These are phyloP conservation scores for Scutellaria barbata DNA, from an alignment of 257 asterid species.

Conservation along the genomic window DNA sequence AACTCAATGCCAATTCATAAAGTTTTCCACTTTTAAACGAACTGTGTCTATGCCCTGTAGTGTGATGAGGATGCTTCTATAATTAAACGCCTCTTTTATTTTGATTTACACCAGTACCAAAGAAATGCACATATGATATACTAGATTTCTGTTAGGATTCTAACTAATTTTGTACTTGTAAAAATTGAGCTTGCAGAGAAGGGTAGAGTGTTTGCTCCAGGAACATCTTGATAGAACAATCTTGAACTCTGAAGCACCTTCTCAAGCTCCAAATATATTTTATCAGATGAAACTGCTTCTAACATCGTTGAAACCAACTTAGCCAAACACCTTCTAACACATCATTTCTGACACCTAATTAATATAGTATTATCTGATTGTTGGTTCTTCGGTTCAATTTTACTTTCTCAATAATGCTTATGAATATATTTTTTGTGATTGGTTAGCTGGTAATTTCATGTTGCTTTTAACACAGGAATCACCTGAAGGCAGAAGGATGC, in stretches of 20 bases:
- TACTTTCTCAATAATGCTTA: neutral
- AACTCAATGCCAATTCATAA: constrained; percentile 12
- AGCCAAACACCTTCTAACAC: constrained; percentile 11
- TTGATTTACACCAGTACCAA: constrained; percentile 10
- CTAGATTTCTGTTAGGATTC: constrained; percentile 27
- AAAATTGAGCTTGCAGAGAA: constrained; percentile 83
- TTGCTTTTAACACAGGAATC: constrained; percentile 64
- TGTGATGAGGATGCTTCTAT: constrained; percentile 15
- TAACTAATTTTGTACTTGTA: constrained; percentile 19
- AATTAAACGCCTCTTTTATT: constrained; percentile 15
- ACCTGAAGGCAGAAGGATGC: constrained; percentile 89
- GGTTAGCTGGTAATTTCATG: constrained; percentile 19
- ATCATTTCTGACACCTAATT: constrained; percentile 5
- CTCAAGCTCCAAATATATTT: too few species aligned
- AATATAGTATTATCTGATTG: neutral
- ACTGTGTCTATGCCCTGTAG: constrained; percentile 6
- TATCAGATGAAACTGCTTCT: too few species aligned
- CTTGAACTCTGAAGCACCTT: constrained; percentile 54
- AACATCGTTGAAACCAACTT: too few species aligned
- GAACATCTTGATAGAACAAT: constrained; percentile 88
- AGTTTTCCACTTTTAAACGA: neutral
- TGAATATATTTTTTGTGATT: constrained; percentile 10
- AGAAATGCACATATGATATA: neutral
- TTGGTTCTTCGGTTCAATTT: constrained; percentile 15
- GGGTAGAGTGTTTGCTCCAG: constrained; percentile 97